Conservation (phyloP, 2,329 filamentous ascomycete species). For the Ophiostoma angusticollis region DNA sequence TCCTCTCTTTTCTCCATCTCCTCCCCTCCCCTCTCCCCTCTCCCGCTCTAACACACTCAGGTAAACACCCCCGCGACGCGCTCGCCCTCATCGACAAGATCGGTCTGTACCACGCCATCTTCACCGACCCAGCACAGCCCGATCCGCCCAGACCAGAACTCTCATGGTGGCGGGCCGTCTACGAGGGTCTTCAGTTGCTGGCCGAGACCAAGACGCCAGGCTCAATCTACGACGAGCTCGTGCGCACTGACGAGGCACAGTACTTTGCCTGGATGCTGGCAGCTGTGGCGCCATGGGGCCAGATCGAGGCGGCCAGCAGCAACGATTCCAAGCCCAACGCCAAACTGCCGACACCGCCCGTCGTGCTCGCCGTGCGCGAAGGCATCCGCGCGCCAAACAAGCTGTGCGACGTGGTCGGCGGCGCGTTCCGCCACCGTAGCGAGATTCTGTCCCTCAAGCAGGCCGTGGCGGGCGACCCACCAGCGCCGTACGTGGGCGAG, state of each 20-base stretch:
- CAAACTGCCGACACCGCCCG: constrained; percentile 34
- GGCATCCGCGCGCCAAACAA: constrained; percentile 73
- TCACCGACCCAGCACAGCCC: constrained; percentile 50
- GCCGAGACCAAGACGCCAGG: constrained; percentile 28
- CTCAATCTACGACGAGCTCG: constrained; percentile 39
- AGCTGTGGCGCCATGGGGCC: constrained; percentile 61
- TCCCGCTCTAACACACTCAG: constrained; percentile 19
- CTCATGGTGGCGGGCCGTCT: constrained; percentile 48
- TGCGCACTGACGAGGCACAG: constrained; percentile 49
- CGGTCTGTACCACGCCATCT: constrained; percentile 58
- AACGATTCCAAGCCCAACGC: not conserved
- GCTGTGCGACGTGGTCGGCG: constrained; percentile 47
- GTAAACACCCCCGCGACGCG: constrained; percentile 45
- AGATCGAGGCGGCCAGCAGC: constrained; percentile 23
- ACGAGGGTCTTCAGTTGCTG: constrained; percentile 48
- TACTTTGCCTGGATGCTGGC: constrained; percentile 68
- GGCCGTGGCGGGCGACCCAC: constrained; percentile 30
- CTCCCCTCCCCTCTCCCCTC: no score
- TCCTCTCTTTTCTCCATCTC: no score
- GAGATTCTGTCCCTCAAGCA: constrained; percentile 30
- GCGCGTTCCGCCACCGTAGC: constrained; percentile 13
- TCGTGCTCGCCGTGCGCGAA: constrained; percentile 55
- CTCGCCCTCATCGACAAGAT: constrained; percentile 55
- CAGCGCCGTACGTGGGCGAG: constrained; percentile 31
- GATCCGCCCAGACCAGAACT: constrained; percentile 43